Evolutionary conservation across 257 asterid genomes (phyloP).

Genomic region (Solanum corneliomulleri): DNA sequence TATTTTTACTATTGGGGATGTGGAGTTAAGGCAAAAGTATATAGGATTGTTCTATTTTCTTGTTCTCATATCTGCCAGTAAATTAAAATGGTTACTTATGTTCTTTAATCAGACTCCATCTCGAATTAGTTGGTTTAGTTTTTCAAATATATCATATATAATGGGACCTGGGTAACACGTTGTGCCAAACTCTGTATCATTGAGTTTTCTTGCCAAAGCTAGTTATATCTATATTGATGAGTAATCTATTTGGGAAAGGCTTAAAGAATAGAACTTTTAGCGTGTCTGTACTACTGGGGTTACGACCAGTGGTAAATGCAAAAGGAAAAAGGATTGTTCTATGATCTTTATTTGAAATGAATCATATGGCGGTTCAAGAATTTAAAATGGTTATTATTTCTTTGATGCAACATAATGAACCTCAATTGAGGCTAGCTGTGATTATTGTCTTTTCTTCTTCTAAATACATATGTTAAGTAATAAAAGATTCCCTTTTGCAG

Average conservation of each 20-base stretch:
- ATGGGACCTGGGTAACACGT: not conserved
- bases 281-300: not conserved
- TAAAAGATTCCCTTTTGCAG: constrained; percentile 16
- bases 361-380: not conserved
- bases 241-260: not conserved
- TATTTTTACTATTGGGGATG: not conserved
- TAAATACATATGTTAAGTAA: not conserved
- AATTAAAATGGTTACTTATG: not conserved
- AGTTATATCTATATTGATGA: not conserved
- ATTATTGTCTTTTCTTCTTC: not conserved
- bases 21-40: not conserved
- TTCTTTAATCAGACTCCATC: not conserved
- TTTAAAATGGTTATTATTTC: not conserved
- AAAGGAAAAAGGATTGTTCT: not conserved
- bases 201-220: not conserved
- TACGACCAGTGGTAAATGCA: not conserved
- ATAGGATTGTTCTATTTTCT: not conserved
- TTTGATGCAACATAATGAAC: not conserved
- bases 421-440: not conserved
- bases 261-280: not conserved
- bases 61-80: not conserved
- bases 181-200: not conserved
- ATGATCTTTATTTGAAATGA: not conserved
- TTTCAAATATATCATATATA: not conserved
- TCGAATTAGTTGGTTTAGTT: not conserved